These are phyloP conservation scores for Aspergillus sclerotioniger DNA, from an alignment of 495 filamentous ascomycete genomes.

Conservation along the genomic window DNA sequence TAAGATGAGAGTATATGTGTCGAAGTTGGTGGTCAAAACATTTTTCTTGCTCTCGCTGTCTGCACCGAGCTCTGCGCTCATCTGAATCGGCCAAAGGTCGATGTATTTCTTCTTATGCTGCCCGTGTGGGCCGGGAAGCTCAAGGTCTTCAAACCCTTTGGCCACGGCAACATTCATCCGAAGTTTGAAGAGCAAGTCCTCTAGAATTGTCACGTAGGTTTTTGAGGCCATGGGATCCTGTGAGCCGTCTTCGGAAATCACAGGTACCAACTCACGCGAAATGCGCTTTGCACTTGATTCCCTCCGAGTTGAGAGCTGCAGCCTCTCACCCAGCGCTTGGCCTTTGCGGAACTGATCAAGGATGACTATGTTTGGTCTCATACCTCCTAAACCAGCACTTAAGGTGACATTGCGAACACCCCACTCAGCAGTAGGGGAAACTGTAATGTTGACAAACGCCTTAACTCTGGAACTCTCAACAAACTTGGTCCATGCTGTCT, in stretches of 20 bases:
- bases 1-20: slow-evolving; percentile 85
- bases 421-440: slow-evolving; percentile 82
- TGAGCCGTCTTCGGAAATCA: slow-evolving; percentile 12
- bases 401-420: slow-evolving; percentile 79
- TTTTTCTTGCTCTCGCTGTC: slow-evolving; percentile 59
- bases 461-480: slow-evolving; percentile 87
- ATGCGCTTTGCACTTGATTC: slow-evolving; percentile 27
- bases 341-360: slow-evolving; percentile 66
- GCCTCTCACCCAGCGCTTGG: slow-evolving; percentile 51
- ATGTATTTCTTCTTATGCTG: slow-evolving; percentile 71
- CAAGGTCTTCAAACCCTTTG: slow-evolving; percentile 75
- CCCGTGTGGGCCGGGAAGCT: slow-evolving; percentile 60
- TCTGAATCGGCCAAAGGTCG: slow-evolving; percentile 85
- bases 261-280: slow-evolving; percentile 17
- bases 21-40: slow-evolving; percentile 84
- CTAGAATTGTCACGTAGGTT: slow-evolving; percentile 78
- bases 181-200: slow-evolving; percentile 74
- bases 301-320: slow-evolving; percentile 21
- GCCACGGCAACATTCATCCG: slow-evolving; percentile 85
- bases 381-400: slow-evolving; percentile 80
- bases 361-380: slow-evolving; percentile 86
- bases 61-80: slow-evolving; percentile 73
- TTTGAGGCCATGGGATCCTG: slow-evolving; percentile 64
- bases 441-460: slow-evolving; percentile 81
- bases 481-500: slow-evolving; percentile 78